Base-by-base conservation (phyloP, 2,329 filamentous ascomycete genomes). In the Claviceps sp. region DNA sequence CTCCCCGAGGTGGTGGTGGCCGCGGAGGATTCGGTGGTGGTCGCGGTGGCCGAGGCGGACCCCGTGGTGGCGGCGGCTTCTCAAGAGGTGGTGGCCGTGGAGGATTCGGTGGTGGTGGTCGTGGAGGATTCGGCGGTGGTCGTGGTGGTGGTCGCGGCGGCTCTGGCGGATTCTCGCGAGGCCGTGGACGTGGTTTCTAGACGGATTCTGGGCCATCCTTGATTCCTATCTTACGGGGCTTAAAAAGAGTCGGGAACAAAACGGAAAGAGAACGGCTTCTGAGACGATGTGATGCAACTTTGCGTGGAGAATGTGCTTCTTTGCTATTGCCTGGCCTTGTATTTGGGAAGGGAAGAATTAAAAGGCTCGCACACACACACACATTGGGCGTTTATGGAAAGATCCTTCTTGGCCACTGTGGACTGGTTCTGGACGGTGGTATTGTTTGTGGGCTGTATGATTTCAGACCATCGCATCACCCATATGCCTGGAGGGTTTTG, bases 111-210 rank as follows among this genome's bases (percentile, higher is more conserved):
- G 64, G 66, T 30, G 36, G 51, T 47, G 51, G 47, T 16, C 47
- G 47, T 4, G 47, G 47, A 26, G 47, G 47, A 20, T 48, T 48
- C 2, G 44, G 47, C 67, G 64, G 68, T 41, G 48, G 48, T 14
- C 37, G 47, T 4, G 49, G 51, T 20, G 51, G 47, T 5, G 51
- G 51, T 30, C 51, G 51, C 34, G 51, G 51, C 5, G 66, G 48
- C 8, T 50, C 48, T 67, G 64, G 68, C 41, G 66, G 71, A 50
- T 67, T 75, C n/a, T 74, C 75, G 24, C 66, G 67, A 44, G 57
- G 67, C 48, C 59, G 70, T 51, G 54, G 59, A 20, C 64, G 67
- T 45, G 65, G 66, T 36, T 66, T 65, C 57, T 65, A 62, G 36
- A 14, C 22, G 16, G 8, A 43, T 43, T 16, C 24, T 22, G 42